Percentiles rank a stretch among this genome's conserved stretches.
phyloP scores from a whole-genome alignment of 768 basidiomycete species.

The Leccinum sublutescens region DNA sequence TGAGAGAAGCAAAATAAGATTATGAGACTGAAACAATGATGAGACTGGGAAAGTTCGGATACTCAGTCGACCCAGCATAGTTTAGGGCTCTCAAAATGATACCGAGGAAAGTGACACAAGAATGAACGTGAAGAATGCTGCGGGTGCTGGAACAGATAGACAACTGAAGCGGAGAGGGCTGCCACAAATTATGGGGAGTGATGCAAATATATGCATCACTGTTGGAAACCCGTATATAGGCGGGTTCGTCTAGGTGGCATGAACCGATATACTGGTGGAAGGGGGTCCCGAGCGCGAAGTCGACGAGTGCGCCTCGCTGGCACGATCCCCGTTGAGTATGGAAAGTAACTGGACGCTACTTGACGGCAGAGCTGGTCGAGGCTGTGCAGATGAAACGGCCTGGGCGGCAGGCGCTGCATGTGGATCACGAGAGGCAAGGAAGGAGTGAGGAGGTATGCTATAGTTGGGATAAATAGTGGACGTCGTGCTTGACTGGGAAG shows the following conservation, averaged over 20 bases:
- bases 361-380: conserved; percentile 19
- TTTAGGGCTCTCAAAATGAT: conserved; percentile 17
- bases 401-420: conserved; percentile 13
- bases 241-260: conserved; percentile 23
- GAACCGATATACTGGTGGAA: conserved; percentile 15
- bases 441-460: conserved; percentile 8
- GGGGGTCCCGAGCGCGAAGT: conserved; percentile 9
- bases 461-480: conserved; percentile 17
- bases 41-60: conserved; percentile 26
- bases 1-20: conserved; percentile 26
- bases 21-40: conserved; percentile 30
- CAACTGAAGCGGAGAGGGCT: conserved; percentile 1
- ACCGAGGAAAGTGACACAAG: conserved; percentile 16
- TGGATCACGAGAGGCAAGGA: conserved; percentile 14
- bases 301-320: conserved; percentile 8
- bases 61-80: conserved; percentile 24
- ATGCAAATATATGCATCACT: conserved; percentile 22
- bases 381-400: conserved; percentile 10
- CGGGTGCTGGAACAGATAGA: background rate
- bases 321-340: conserved; percentile 33
- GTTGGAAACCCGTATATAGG: conserved; percentile 7
- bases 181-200: conserved; percentile 8
- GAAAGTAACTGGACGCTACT: conserved; percentile 34
- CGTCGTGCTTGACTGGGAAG: conserved; percentile 7
- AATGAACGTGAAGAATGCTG: conserved; percentile 6